Conservation (phyloP, 2,329 filamentous ascomycete genomes). For the Fusarium secorum region DNA sequence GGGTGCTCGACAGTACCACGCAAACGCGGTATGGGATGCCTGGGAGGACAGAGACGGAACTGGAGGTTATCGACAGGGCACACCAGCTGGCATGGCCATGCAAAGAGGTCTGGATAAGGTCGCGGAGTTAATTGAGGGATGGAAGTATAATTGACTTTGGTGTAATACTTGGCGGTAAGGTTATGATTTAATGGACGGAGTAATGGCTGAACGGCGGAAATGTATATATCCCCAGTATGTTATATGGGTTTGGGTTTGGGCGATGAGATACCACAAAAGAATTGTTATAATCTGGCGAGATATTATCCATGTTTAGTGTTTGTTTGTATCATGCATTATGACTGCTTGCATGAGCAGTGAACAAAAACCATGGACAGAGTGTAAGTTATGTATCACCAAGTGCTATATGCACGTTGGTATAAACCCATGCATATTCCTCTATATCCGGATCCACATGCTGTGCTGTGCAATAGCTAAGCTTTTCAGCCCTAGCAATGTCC, state of each 20-base stretch:
- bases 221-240: conserved; percentile 21
- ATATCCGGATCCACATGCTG: background rate
- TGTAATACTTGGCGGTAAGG: conserved; percentile 6
- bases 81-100: conserved; percentile 41
- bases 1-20: conserved; percentile 40
- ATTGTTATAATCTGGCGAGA: conserved; percentile 8
- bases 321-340: background rate
- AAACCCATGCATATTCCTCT: background rate
- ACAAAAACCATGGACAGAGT: background rate
- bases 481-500: background rate
- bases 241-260: conserved; percentile 1
- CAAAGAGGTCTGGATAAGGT: conserved; percentile 41
- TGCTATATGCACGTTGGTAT: background rate
- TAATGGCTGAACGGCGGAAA: conserved; percentile 17
- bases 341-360: background rate
- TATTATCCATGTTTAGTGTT: background rate
- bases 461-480: background rate
- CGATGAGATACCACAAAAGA: conserved; percentile 35
- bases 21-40: conserved; percentile 41
- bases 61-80: conserved; percentile 39
- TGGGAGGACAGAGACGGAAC: conserved; percentile 41
- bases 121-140: conserved; percentile 41
- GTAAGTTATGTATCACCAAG: background rate
- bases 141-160: conserved; percentile 37
- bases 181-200: conserved; percentile 9